Base-by-base conservation (phyloP, 352 stramenopile species). In the Salisapilia sapeloensis region DNA sequence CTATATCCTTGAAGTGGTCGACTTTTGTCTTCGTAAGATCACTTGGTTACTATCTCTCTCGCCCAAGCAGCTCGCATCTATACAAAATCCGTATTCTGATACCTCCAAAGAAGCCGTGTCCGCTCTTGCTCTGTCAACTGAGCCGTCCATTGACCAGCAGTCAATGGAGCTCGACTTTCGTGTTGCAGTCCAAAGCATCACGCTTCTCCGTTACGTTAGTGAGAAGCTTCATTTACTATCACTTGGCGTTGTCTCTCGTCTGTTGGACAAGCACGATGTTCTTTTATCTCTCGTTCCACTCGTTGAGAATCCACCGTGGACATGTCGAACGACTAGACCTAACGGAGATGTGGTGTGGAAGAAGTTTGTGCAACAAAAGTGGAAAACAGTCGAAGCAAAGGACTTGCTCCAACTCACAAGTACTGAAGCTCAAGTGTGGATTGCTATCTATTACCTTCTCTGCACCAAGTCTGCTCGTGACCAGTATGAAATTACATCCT, bases 281-380 rank as follows among this genome's bases (percentile, higher is more conserved):
- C 63, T 96, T 9, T 54, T 97, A 10, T 75, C 85, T 6, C 64
- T 98, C 13, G 70, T 93, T 2, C 67, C 66, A 19, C 64, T 97
- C 7, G 71, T 98, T 10, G 93, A 98, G 41, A 96, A 97, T 46
- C 90, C 92, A 17, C 93, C 93, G 13, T 98, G 93, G 93, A 97
- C 87, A 6, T 57, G 95, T 42, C 85, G 81, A 40, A 35, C 38
- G 13, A 50, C 47, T 11, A 0, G 42, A 22, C 21, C 34, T 31
- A 21, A 10, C 14, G 17, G 20, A 25, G 39, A 56, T 29, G 41
- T 67, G 24, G 54, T 46, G 15, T 98, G 83, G 89, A 85, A 93
- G 29, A 96, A 97, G 46, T 84, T 96, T 30, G 51, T 83, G 10
- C 59, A 94, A 28, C 77, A 96, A 41, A 92, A 96, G 38, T 98